Conservation (phyloP, 2,329 filamentous ascomycete genomes). For the Phyllosticta capitalensis region DNA sequence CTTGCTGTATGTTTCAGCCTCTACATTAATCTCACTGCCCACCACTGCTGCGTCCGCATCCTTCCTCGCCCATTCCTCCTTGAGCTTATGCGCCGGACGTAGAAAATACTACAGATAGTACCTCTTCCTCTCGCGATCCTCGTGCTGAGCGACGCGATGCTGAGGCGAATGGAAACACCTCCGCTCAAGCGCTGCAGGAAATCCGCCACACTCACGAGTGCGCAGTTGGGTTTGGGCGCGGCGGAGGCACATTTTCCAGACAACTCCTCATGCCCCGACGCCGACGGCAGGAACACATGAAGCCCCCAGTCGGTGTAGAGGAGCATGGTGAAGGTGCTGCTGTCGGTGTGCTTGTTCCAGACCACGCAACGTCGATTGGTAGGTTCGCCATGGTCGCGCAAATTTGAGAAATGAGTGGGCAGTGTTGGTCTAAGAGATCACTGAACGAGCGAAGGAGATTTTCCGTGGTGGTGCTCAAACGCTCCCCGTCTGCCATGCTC, state of each 20-base stretch:
- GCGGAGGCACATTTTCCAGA: neutral
- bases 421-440: no score
- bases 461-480: no score
- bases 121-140: neutral
- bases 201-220: neutral
- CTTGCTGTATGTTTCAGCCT: no score
- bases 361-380: no score
- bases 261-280: no score
- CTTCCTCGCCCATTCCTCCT: neutral
- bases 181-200: neutral
- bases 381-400: no score
- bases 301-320: neutral
- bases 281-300: neutral
- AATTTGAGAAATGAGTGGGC: no score
- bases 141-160: neutral
- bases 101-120: slow-evolving; percentile 1
- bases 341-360: neutral
- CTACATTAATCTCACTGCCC: neutral
- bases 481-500: no score
- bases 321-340: neutral
- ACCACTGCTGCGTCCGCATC: neutral
- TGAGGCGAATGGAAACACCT: neutral
- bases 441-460: no score
- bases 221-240: neutral
- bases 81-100: neutral